Evolutionary conservation across 345 rosid genomes (phyloP).

Genomic region (Citrus trifoliata): DNA sequence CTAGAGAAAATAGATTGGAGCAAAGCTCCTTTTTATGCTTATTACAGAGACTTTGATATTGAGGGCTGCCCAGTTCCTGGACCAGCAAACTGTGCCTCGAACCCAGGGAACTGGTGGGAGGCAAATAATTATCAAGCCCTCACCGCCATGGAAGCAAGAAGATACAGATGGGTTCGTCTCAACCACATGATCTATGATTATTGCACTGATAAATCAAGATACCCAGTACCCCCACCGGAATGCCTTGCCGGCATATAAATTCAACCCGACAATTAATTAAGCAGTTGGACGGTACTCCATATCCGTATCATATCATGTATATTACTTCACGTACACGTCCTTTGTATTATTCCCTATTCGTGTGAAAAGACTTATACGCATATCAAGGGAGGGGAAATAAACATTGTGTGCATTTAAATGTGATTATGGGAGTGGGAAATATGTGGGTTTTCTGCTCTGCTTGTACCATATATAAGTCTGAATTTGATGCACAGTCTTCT

Average conservation of each 20-base stretch:
- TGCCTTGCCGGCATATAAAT: conserved; percentile 64
- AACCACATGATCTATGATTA: conserved; percentile 96
- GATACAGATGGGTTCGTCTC: conserved; percentile 85
- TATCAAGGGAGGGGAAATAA: conserved; percentile 2
- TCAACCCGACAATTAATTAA: neutral
- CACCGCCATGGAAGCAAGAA: conserved; percentile 64
- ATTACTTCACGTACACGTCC: conserved; percentile 8
- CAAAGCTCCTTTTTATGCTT: conserved; percentile 82
- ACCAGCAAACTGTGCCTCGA: conserved; percentile 57
- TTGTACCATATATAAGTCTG: conserved; percentile 10
- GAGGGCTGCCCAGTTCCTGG: conserved; percentile 91
- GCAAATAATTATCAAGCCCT: conserved; percentile 57
- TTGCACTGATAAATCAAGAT: conserved; percentile 74
- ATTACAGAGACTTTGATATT: conserved; percentile 83
- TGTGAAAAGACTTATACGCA: conserved; percentile 10
- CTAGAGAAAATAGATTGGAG: conserved; percentile 87
- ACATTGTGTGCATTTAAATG: conserved; percentile 5
- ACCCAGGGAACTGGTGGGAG: conserved; percentile 82
- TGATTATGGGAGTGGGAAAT: neutral
- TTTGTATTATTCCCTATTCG: neutral
- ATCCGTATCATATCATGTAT: neutral
- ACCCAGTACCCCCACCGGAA: conserved; percentile 76
- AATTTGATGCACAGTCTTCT: conserved; percentile 16
- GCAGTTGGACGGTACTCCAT: neutral
- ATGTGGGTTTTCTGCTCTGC: neutral